Evolutionary conservation across 2,329 filamentous ascomycete species (phyloP).

Genomic region (Paecilomyces formosus): DNA sequence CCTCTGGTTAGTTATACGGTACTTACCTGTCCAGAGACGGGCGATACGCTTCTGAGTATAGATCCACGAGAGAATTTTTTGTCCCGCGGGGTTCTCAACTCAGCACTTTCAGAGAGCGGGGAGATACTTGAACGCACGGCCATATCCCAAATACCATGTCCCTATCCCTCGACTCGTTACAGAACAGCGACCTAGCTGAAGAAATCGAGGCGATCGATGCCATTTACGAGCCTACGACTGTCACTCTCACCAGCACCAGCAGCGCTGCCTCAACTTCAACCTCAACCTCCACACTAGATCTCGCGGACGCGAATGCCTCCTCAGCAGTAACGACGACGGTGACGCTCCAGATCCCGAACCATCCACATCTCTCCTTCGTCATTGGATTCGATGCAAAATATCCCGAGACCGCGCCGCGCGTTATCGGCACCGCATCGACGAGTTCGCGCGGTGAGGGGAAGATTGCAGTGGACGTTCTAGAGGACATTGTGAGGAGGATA

Average conservation of each 20-base stretch:
- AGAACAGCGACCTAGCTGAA: conserved; percentile 35
- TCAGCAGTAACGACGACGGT: conserved; percentile 24
- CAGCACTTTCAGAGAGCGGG: background rate
- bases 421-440: conserved; percentile 73
- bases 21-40: background rate
- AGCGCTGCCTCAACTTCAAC: conserved; percentile 14
- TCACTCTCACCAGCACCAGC: conserved; percentile 34
- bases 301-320: conserved; percentile 13
- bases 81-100: background rate
- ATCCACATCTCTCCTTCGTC: conserved; percentile 40
- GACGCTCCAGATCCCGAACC: conserved; percentile 62
- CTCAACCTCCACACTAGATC: conserved; percentile 18
- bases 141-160: conserved; percentile 6
- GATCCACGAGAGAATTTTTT: background rate
- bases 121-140: background rate
- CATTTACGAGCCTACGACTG: conserved; percentile 59
- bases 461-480: conserved; percentile 61
- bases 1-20: too few species aligned
- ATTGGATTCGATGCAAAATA: conserved; percentile 66
- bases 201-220: conserved; percentile 43
- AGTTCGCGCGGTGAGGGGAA: conserved; percentile 66
- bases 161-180: conserved; percentile 16
- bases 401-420: conserved; percentile 62
- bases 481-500: conserved; percentile 57
- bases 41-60: too few species aligned